Evolutionary conservation across 768 basidiomycete species (phyloP), one percentile per base, ranked within the genome.

Genomic region (Gelatoporia subvermispora): DNA sequence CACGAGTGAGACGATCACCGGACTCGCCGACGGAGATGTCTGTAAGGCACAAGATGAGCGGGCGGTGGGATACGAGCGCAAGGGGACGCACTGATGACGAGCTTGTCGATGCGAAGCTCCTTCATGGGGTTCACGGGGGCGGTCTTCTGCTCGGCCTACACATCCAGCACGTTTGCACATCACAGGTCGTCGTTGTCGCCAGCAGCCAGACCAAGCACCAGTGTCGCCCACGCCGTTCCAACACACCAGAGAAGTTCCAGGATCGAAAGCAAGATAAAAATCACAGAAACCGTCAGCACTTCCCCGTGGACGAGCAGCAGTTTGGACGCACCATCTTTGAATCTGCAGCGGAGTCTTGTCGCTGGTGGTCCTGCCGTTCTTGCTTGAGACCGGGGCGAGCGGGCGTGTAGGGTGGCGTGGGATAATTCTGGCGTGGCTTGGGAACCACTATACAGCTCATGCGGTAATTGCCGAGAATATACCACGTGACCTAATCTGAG

Each of bases 21-120:
- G 94, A 97, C 79, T 98, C 96, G 68, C 96, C 96, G 63, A 99
- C 96, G 62, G 93, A 96, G 74, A 99, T 99, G 85, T 99, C 95
- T 94, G 65, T 28, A 25, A 16, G 44, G 23, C n/a, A n/a, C n/a
- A n/a, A 20, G 35, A 23, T 1, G 24, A 41, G 47, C 24, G 40
- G 13, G 31, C 28, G 35, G 34, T 43, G n/a, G 35, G 34, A 38
- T 21, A 23, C 50, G 23, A 38, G 39, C 16, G 47, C 23, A n/a
- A 46, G 4, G 23, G 24, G 40, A 89, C 93, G 66, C 72, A 98
- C 95, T 98, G 82, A 98, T 93, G 74, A 95, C 93, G 67, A 98
- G 85, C 81, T 99, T 99, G 75, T 96, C 94, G 72, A 96, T 93
- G 59, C 82, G 80, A 61, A 90, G 88, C 76, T 99, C 95, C 78